A percentile compares a stretch with the other conserved stretches of the same genome.
phyloP scores from a whole-genome alignment of 140 eudicot genomes.

The Oenanthe javanica region DNA sequence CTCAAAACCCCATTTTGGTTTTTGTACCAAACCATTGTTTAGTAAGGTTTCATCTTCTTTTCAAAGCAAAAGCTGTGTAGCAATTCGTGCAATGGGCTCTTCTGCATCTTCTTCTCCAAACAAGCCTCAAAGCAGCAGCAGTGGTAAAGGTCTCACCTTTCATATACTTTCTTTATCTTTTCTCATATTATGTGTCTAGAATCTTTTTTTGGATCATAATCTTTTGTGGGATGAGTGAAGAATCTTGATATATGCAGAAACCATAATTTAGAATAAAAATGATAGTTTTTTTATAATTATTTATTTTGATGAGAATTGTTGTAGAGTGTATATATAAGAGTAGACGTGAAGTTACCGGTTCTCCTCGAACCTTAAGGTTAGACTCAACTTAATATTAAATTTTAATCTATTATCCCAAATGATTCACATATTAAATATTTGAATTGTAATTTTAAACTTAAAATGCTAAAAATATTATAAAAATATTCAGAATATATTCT shows the following conservation, averaged over 20 bases:
- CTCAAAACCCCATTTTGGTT: conserved; percentile 37
- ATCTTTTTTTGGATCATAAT: neutral
- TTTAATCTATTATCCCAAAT: no score
- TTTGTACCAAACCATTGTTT: conserved; percentile 23
- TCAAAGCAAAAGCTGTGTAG: conserved; percentile 18
- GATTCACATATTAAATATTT: no score
- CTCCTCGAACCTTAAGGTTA: no score
- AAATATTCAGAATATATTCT: no score
- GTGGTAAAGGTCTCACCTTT: conserved; percentile 40
- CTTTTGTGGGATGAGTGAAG: neutral
- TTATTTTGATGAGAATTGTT: no score
- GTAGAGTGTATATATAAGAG: neutral
- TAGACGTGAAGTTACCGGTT: no score
- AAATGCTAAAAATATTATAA: no score
- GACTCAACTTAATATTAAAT: no score
- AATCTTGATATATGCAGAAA: neutral
- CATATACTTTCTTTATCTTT: neutral
- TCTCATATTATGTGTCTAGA: neutral
- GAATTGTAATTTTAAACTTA: no score
- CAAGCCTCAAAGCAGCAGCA: conserved; percentile 39
- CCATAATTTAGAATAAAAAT: neutral
- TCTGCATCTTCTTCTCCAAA: conserved; percentile 76
- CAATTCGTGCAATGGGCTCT: conserved; percentile 81
- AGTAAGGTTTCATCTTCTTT: conserved; percentile 14
- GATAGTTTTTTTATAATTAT: no score